Evolutionary conservation across 768 basidiomycete species (phyloP).

Genomic region (Brasilioporus rufonigricans): DNA sequence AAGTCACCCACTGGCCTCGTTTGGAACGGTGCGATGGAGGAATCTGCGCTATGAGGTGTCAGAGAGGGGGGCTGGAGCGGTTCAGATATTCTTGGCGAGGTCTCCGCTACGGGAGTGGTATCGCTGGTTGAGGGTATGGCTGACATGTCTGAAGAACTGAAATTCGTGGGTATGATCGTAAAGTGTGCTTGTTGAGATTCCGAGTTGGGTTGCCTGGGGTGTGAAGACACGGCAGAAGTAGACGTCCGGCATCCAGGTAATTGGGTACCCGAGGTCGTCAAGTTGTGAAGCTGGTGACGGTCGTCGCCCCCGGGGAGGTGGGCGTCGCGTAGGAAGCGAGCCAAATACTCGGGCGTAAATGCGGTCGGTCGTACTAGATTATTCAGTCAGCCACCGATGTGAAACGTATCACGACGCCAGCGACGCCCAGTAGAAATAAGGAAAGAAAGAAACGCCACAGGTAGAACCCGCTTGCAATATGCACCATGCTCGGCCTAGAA

Average conservation of each 20-base stretch:
- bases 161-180: background rate
- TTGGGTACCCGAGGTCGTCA: background rate
- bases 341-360: slow-evolving; percentile 1
- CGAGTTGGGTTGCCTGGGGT: background rate
- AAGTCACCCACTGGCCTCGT: background rate
- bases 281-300: background rate
- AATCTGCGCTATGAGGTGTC: background rate
- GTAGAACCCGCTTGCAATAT: no score
- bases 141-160: background rate
- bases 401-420: no score
- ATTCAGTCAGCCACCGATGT: slow-evolving; percentile 1
- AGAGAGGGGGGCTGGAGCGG: background rate
- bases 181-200: background rate
- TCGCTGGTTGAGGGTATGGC: background rate
- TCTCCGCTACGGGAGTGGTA: background rate
- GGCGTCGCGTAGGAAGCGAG: background rate
- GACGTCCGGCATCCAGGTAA: background rate
- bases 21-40: background rate
- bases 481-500: no score
- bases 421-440: no score
- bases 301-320: background rate
- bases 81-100: background rate
- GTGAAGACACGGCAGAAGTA: background rate
- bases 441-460: no score
- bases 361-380: slow-evolving; percentile 5